phyloP scores from a whole-genome alignment of 176 grass and related monocot genomes.

The Eremochloa ophiuroides region DNA sequence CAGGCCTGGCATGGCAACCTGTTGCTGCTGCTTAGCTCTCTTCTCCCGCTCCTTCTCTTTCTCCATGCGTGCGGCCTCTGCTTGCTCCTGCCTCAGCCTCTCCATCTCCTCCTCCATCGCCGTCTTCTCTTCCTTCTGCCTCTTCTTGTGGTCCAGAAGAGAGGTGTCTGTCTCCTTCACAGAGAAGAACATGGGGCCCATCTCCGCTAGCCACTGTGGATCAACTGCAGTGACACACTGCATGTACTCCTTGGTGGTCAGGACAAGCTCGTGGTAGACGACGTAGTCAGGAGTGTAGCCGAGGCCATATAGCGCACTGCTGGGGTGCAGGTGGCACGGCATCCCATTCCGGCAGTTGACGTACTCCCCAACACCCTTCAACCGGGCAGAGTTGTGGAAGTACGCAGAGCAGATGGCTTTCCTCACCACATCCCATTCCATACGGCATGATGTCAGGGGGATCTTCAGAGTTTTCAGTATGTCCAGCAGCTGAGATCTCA shows the following conservation, averaged over 20 bases:
- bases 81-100: conserved; percentile 74
- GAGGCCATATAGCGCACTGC: conserved; percentile 83
- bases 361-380: conserved; percentile 93
- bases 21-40: conserved; percentile 79
- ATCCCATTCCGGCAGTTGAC: conserved; percentile 95
- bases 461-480: conserved; percentile 90
- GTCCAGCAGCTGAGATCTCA: conserved; percentile 85
- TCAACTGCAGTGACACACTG: conserved; percentile 94
- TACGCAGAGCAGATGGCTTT: conserved; percentile 95
- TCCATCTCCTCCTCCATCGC: conserved; percentile 99
- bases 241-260: conserved; percentile 98
- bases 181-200: conserved; percentile 98
- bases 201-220: conserved; percentile 86
- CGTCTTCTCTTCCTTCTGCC: conserved; percentile 84
- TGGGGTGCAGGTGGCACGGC: conserved; percentile 94
- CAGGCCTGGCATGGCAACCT: conserved; percentile 89
- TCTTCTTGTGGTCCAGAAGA: conserved; percentile 85
- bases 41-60: conserved; percentile 75
- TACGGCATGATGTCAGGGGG: conserved; percentile 70
- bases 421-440: conserved; percentile 93
- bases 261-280: conserved; percentile 91
- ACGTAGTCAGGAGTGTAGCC: conserved; percentile 89
- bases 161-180: conserved; percentile 87
- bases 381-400: conserved; percentile 86
- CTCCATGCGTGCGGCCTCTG: conserved; percentile 37